Evolutionary conservation across 139 green algal species (phyloP).

Genomic region (Tetradesmus obliquus): DNA sequence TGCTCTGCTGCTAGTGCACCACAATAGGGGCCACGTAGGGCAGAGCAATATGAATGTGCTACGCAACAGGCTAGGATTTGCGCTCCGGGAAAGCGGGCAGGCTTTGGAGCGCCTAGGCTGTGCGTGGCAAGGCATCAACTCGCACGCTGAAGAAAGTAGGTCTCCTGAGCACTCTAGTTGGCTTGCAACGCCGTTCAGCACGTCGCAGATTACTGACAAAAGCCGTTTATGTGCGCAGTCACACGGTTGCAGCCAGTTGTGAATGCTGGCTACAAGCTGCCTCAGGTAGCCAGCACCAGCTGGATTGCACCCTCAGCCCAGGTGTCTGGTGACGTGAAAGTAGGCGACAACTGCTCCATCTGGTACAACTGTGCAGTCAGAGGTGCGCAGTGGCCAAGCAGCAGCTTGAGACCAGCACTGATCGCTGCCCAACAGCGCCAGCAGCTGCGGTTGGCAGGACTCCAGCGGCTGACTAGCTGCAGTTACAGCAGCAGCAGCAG

Average conservation of each 20-base stretch:
- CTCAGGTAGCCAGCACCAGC: conserved; percentile 63
- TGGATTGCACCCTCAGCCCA: conserved; percentile 93
- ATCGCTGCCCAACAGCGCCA: background rate
- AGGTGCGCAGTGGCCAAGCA: conserved; percentile 65
- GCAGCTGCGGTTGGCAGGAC: background rate
- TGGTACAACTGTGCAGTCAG: conserved; percentile 93
- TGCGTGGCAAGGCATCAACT: conserved; percentile 86
- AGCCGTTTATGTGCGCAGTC: conserved; percentile 71
- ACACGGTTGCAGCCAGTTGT: conserved; percentile 75
- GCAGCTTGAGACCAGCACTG: background rate
- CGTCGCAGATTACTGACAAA: background rate
- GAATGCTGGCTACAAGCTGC: conserved; percentile 73
- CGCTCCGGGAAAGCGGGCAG: conserved; percentile 93
- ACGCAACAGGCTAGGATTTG: conserved; percentile 83
- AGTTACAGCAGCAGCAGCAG: background rate
- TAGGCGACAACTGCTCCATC: conserved; percentile 86
- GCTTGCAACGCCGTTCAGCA: background rate
- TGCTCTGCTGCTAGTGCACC: background rate
- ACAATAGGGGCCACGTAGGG: background rate
- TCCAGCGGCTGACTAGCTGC: background rate
- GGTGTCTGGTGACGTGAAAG: conserved; percentile 87
- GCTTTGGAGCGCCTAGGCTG: conserved; percentile 92
- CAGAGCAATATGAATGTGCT: conserved; percentile 49
- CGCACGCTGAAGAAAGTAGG: conserved; percentile 89
- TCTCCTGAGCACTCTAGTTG: conserved; percentile 2